Conservation (phyloP, 805 yeast species). For the Candida dajiaensis region DNA sequence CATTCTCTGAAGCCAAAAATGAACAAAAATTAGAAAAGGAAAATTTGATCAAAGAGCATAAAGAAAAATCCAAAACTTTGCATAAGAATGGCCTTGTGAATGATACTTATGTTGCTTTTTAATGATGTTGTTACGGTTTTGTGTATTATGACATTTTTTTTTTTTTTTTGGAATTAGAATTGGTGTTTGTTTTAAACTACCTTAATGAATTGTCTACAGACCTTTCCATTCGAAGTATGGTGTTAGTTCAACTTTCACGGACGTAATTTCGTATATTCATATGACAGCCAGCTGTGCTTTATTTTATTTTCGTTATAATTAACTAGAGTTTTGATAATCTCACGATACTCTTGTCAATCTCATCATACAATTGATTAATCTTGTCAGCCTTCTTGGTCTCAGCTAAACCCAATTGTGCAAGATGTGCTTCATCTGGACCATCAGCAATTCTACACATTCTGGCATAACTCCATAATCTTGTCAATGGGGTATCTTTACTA, state of each 20-base stretch:
- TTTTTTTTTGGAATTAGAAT: not conserved
- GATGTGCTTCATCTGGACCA: slow-evolving; percentile 66
- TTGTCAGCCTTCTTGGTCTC: slow-evolving; percentile 33
- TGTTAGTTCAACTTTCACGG: not conserved
- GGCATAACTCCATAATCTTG: slow-evolving; percentile 43
- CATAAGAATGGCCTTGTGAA: slow-evolving; percentile 50
- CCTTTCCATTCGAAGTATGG: not conserved
- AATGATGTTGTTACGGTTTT: not conserved
- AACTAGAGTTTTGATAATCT: slow-evolving; percentile 15
- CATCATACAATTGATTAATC: slow-evolving; percentile 30
- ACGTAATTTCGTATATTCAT: not conserved
- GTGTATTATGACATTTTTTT: slow-evolving; percentile 6
- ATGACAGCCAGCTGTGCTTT: not conserved
- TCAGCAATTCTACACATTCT: slow-evolving; percentile 61
- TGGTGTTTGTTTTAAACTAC: not conserved
- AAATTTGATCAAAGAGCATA: slow-evolving; percentile 35
- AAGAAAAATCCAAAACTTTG: slow-evolving; percentile 39
- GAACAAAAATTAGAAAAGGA: slow-evolving; percentile 29
- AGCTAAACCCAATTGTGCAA: slow-evolving; percentile 47
- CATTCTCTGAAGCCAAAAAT: slow-evolving; percentile 54
- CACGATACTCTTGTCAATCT: slow-evolving; percentile 13
- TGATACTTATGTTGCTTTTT: slow-evolving; percentile 25
- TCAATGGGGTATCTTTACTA: slow-evolving; percentile 54
- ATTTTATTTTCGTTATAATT: slow-evolving; percentile 1
- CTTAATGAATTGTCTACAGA: not conserved